Percentiles rank a stretch among this genome's conserved stretches.
Conservation (phyloP, 306 rosid species). For the Dryas drummondii region DNA sequence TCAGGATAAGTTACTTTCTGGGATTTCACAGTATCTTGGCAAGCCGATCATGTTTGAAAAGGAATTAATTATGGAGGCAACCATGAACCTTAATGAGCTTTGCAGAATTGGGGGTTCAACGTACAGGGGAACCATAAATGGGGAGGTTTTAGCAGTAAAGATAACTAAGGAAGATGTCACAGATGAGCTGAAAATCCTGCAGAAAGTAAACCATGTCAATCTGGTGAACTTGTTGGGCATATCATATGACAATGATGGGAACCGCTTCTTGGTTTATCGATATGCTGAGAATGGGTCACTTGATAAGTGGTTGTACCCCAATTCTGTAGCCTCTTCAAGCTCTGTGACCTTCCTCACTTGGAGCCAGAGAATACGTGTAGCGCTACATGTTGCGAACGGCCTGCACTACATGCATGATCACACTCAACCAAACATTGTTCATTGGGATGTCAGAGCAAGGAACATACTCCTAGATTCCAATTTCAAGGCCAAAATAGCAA, state of each 20-base stretch:
- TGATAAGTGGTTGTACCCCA: constrained; percentile 47
- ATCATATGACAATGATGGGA: constrained; percentile 39
- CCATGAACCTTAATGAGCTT: constrained; percentile 49
- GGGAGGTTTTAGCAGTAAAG: constrained; percentile 49
- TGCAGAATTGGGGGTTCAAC: constrained; percentile 56
- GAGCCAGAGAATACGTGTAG: constrained; percentile 63
- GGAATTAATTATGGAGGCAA: constrained; percentile 47
- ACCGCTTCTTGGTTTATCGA: constrained; percentile 58
- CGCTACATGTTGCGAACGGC: constrained; percentile 68
- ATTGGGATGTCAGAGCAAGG: constrained; percentile 53
- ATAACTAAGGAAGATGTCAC: constrained; percentile 42
- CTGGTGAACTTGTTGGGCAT: constrained; percentile 62
- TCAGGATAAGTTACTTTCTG: constrained; percentile 48
- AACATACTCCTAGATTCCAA: constrained; percentile 59
- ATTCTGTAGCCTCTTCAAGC: constrained; percentile 26
- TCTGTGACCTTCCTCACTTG: constrained; percentile 43
- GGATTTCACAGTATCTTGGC: constrained; percentile 62
- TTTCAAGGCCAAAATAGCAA: constrained; percentile 72
- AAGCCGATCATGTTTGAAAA: constrained; percentile 53
- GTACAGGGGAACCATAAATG: constrained; percentile 57
- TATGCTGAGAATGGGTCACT: constrained; percentile 72
- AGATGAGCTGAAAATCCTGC: constrained; percentile 64
- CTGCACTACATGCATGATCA: constrained; percentile 79
- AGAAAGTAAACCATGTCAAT: constrained; percentile 71
- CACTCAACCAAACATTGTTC: constrained; percentile 63